Evolutionary conservation across 2,329 filamentous ascomycete species (phyloP), one percentile per base, ranked within the genome.

Genomic region (Dichotomopilus funicola): DNA sequence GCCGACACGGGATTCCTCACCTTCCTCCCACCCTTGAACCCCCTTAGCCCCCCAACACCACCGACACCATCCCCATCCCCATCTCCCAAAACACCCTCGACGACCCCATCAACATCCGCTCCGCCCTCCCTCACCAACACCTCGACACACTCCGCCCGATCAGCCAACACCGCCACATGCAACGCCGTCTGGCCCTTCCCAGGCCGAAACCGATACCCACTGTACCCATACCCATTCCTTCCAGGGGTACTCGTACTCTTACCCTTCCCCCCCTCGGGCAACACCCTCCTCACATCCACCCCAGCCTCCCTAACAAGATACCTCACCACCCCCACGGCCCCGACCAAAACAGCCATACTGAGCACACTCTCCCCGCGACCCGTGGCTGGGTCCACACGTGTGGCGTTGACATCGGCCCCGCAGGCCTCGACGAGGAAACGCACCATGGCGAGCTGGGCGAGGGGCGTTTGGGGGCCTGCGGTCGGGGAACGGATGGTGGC

Each of bases 151-250:
- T 53, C 56, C 0, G 51, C 34, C 36, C 56, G 45, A 2, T 51
- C 58, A 7, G 59, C 56, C 46, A 61, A 40, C 2, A 57, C 56
- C 2, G 63, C 62, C 6, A 60, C 56, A 52, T 65, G 62, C 36
- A 65, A 35, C 6, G 63, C 60, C n/a, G 58, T 60, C 53, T 58
- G 50, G 5, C 62, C 51, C 6, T 49, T 12, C 19, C 53, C 58
- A 1, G 10, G 10, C 13, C 41, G 19, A 19, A 36, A 10, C 8
- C 8, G 37, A 12, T 8, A 8, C 8, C 12, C 37, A 4, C 4
- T 12, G 37, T 38, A 8, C 8, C 37, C 37, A 12, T 12, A 8
- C 8, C 37, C 37, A 12, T 12, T 38, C 8, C 37, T 12, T 8
- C 37, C 37, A 8, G 8, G 37, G 37, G 8, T 38, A 12, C 37